Evolutionary conservation across 2,329 filamentous ascomycete species (phyloP), one percentile per base, ranked within the genome.

Genomic region (Sarocladiaceae sp.): DNA sequence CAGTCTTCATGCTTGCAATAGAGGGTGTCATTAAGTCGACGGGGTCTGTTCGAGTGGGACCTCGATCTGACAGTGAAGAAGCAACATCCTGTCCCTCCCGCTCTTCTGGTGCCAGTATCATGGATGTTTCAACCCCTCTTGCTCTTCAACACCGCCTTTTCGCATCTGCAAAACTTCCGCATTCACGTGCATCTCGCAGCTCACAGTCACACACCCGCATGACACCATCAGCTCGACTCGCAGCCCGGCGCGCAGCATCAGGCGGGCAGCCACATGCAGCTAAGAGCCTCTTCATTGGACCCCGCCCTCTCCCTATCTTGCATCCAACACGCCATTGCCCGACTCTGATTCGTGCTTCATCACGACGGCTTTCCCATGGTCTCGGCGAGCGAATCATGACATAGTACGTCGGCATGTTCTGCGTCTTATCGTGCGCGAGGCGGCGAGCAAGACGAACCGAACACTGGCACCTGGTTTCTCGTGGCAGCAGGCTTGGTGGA

Each of bases 221-320:
- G 40, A 32, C 40, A 43, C 40, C 40, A 32, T 32, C n/a, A n/a
- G n/a, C 37, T 41, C 37, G n/a, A 41, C 13, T 21, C 37, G 37
- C 37, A 41, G 40, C 40, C 26, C 40, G 29, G 40, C 40, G 24
- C 33, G 27, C 40, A 43, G 40, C 29, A 43, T 43, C 40, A 43
- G 40, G 40, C 29, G 40, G 26, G 40, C 40, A 33, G 27, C 26
- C 37, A 41, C 37, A 41, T 41, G 37, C 37, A 41, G 37, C 37
- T 16, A 21, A 13, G 23, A 41, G 37, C 37, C 18, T 41, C 37
- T 13, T 41, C 37, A 41, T 41, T 41, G 37, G 37, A 13, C 29
- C 37, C 23, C 26, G 37, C 29, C 23, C 29, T 21, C 23, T 41
- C 37, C 37, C 37, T 41, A 41, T 41, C 37, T 41, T 29, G 37